Evolutionary conservation across 495 filamentous ascomycete genomes (phyloP).

Genomic region (Penicillium lagena): DNA sequence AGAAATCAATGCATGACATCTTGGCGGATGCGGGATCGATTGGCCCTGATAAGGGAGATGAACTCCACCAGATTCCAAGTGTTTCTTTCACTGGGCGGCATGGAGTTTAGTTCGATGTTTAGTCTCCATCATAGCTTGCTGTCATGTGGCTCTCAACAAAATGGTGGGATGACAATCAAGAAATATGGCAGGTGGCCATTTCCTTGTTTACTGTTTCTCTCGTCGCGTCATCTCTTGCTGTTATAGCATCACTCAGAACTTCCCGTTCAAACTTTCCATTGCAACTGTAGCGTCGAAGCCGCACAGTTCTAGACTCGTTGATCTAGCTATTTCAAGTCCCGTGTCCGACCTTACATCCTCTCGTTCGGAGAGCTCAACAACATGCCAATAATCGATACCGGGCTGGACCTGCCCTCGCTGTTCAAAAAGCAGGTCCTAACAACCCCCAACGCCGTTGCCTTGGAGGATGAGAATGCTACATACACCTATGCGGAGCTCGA

Average conservation of each 20-base stretch:
- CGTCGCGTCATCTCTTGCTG: background rate
- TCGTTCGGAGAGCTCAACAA: background rate
- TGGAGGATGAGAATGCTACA: conserved; percentile 50
- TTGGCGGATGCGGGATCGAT: background rate
- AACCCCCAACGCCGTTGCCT: conserved; percentile 52
- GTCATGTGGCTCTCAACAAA: background rate
- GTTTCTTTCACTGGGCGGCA: background rate
- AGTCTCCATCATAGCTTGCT: conserved; percentile 1
- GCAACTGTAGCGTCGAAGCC: too few relatives aligned
- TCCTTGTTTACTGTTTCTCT: background rate
- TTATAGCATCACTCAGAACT: too few relatives aligned
- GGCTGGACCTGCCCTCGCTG: conserved; percentile 55
- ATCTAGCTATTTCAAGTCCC: background rate
- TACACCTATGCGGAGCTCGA: conserved; percentile 60
- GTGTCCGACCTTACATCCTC: background rate
- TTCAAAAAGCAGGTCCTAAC: conserved; percentile 50
- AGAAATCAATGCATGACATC: too few relatives aligned
- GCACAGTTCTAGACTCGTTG: too few relatives aligned
- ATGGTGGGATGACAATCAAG: background rate
- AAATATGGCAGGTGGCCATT: background rate
- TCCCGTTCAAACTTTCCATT: too few relatives aligned
- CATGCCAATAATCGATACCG: conserved; percentile 54
- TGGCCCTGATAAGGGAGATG: background rate
- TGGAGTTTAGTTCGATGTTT: conserved; percentile 1
- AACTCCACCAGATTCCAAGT: background rate